Evolutionary conservation across 805 yeast species (phyloP), one percentile per base, ranked within the genome.

Genomic region (Lipomyces sp.): DNA sequence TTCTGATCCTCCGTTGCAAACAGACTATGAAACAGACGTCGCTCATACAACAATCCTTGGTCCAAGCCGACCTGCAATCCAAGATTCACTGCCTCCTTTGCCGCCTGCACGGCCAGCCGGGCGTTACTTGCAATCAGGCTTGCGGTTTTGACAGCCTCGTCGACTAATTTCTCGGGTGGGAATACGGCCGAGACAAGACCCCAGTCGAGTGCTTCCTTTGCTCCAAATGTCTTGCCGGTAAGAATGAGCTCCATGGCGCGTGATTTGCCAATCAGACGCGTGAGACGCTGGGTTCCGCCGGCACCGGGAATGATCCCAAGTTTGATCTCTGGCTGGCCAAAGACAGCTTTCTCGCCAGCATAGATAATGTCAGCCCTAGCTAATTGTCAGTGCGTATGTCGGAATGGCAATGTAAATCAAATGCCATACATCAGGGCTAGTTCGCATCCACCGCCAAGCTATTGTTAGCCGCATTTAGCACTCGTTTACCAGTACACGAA

Each of bases 241-340:
- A 84, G 77, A 48, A 83, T 79, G 24, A 77, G 70, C 66, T 84
- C 86, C 81, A 82, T 80, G 13, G 87, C 85, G 48, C 78, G 76
- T 10, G 84, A 77, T 74, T 83, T 83, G 15, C 87, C 87, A 67
- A 84, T 77, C 15, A 83, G 80, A 48, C 80, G 75, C 30, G 82
- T 77, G 53, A 84, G 77, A 30, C 87, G 77, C 73, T 84, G 86
- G 0, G 86, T 82, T 18, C 86, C 87, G 18, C 87, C 87, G 10
- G 85, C 81, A 24, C 83, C 74, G 34, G 85, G 85, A 54, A 83
- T 78, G 24, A 83, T 78, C 2, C 87, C 87, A 33, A 84, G 76
- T 65, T 80, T 81, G 72, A 84, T 82, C 73, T 84, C 87, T 33
- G 87, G 87, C 73, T 84, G 86, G 10, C 87, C 87, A 69, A 84